These are phyloP conservation scores for Lodderomyces jiufengensis DNA, from an alignment of 1,139 yeast genomes.

Conservation along the genomic window DNA sequence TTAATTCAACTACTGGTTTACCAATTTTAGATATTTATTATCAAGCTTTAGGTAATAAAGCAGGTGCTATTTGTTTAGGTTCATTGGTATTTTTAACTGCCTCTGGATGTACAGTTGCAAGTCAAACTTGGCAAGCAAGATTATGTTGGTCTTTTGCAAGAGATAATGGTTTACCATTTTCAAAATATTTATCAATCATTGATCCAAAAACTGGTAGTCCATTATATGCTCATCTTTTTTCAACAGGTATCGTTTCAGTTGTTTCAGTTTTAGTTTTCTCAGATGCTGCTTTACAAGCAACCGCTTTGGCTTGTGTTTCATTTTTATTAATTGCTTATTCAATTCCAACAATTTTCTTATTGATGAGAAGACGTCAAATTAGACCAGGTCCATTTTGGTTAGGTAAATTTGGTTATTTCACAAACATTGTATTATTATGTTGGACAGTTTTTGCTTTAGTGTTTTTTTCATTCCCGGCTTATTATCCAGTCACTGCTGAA, in stretches of 20 bases:
- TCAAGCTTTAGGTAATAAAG: constrained; percentile 32
- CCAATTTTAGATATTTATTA: constrained; percentile 41
- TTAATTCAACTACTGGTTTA: constrained; percentile 31
- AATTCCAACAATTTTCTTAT: constrained; percentile 47
- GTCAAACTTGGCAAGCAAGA: constrained; percentile 54
- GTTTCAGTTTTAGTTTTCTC: constrained; percentile 37
- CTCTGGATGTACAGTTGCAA: constrained; percentile 39
- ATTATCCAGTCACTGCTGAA: constrained; percentile 58
- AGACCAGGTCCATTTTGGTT: constrained; percentile 63
- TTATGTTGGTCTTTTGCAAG: constrained; percentile 80
- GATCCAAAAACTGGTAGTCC: constrained; percentile 45
- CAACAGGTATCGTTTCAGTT: constrained; percentile 40
- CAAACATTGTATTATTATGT: constrained; percentile 50
- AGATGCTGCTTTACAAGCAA: constrained; percentile 44
- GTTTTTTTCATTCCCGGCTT: constrained; percentile 65
- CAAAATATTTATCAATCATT: constrained; percentile 38
- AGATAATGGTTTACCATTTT: constrained; percentile 51
- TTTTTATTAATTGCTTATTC: constrained; percentile 40
- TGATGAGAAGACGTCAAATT: constrained; percentile 57
- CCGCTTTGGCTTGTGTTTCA: constrained; percentile 45
- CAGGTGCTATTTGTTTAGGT: constrained; percentile 39
- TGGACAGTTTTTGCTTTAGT: constrained; percentile 63
- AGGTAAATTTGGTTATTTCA: constrained; percentile 55
- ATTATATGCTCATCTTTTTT: constrained; percentile 42
- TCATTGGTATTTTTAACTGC: constrained; percentile 36